These are phyloP conservation scores for Juglanconis oblonga DNA, from an alignment of 2,329 filamentous ascomycete species.

Conservation along the genomic window DNA sequence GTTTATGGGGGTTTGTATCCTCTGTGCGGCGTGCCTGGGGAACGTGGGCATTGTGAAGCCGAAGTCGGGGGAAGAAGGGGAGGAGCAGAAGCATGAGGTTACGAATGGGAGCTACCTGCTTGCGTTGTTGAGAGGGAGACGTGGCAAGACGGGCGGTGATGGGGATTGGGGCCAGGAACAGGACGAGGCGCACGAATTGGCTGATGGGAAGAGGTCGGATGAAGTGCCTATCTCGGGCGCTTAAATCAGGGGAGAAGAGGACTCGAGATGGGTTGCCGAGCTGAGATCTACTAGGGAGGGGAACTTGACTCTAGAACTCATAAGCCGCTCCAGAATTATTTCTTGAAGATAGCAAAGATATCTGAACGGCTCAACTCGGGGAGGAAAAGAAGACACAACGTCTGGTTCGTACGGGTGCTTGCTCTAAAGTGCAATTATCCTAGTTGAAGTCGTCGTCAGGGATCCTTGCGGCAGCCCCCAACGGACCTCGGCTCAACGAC, in stretches of 20 bases:
- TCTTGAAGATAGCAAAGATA: too few relatives aligned
- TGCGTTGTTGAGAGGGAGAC: not conserved
- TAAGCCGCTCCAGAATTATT: too few relatives aligned
- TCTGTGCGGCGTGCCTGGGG: slow-evolving; percentile 27
- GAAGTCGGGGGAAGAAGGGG: slow-evolving; percentile 5
- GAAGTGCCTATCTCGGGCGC: not conserved
- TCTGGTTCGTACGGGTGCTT: not conserved
- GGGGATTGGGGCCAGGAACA: not conserved
- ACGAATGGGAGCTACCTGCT: slow-evolving; percentile 7
- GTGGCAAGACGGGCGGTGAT: not conserved
- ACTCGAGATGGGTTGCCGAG: too few relatives aligned
- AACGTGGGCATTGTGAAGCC: slow-evolving; percentile 30
- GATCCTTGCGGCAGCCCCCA: not conserved
- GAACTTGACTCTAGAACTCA: too few relatives aligned
- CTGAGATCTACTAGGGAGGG: too few relatives aligned
- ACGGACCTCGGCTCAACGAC: slow-evolving; percentile 14
- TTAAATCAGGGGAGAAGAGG: not conserved
- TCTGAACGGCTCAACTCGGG: too few relatives aligned
- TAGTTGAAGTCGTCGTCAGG: not conserved
- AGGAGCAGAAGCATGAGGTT: slow-evolving; percentile 6
- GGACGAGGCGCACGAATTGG: not conserved
- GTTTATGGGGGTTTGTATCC: slow-evolving; percentile 42
- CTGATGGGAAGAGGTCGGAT: not conserved
- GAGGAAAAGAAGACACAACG: not conserved
- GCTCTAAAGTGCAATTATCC: not conserved